Percentiles rank a stretch among this genome's conserved stretches.
Evolutionary conservation across 1,139 yeast species (phyloP).

Genomic region (Diutina rugosa): DNA sequence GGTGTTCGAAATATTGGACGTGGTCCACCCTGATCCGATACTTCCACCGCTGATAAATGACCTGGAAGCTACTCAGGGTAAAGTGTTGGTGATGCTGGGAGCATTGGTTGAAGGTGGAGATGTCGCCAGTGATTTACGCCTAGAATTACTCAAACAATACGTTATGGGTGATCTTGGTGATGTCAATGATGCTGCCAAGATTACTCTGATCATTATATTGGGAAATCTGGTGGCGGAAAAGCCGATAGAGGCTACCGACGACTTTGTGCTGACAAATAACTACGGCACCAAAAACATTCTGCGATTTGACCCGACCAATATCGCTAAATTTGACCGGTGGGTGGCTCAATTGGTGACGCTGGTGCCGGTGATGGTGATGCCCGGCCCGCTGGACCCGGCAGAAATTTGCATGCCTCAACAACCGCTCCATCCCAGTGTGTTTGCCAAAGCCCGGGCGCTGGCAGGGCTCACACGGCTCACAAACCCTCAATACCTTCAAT

Average conservation of each 20-base stretch:
- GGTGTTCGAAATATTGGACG: slow-evolving; percentile 71
- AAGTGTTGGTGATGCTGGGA: slow-evolving; percentile 50
- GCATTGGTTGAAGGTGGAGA: slow-evolving; percentile 39
- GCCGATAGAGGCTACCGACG: slow-evolving; percentile 13
- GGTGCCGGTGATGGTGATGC: slow-evolving; percentile 65
- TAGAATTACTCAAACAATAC: slow-evolving; percentile 59
- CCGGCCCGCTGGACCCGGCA: slow-evolving; percentile 78
- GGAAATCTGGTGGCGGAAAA: slow-evolving; percentile 55
- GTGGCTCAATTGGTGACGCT: slow-evolving; percentile 44
- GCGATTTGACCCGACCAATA: slow-evolving; percentile 31
- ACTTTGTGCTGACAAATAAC: slow-evolving; percentile 25
- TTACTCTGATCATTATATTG: slow-evolving; percentile 51
- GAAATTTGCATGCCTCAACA: slow-evolving; percentile 83
- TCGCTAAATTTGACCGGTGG: slow-evolving; percentile 38
- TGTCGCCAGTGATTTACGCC: slow-evolving; percentile 24
- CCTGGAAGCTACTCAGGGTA: slow-evolving; percentile 4
- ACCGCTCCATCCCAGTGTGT: slow-evolving; percentile 66
- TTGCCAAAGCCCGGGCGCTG: slow-evolving; percentile 11
- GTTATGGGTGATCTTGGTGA: slow-evolving; percentile 56
- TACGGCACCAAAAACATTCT: slow-evolving; percentile 43
- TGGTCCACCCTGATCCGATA: slow-evolving; percentile 48
- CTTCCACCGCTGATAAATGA: slow-evolving; percentile 14
- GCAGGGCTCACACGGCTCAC: slow-evolving; percentile 22
- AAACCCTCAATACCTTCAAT: slow-evolving; percentile 61
- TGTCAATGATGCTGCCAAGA: slow-evolving; percentile 16